A percentile compares a stretch with the other conserved stretches of the same genome.
Conservation (phyloP, 805 yeast genomes). For the Starmerella sirachaensis region DNA sequence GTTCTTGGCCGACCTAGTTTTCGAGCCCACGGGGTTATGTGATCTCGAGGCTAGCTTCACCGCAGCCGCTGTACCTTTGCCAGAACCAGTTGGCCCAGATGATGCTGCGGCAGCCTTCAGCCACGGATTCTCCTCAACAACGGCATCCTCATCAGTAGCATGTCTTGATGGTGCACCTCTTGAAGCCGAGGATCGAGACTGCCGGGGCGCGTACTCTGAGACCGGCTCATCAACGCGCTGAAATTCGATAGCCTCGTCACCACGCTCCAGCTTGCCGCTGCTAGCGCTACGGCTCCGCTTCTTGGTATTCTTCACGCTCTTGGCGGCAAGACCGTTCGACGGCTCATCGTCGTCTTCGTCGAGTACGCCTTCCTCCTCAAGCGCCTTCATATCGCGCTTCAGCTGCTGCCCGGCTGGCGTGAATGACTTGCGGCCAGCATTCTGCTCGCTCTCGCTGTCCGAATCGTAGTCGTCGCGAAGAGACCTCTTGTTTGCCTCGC, state of each 20-base stretch:
- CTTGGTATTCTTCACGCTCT: too few species aligned
- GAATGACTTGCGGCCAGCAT: conserved; percentile 38
- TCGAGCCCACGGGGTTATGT: not conserved
- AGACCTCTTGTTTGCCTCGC: conserved; percentile 43
- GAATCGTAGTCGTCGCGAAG: conserved; percentile 26
- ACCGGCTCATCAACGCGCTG: not conserved
- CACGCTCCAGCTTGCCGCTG: conserved; percentile 4
- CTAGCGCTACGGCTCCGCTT: not conserved
- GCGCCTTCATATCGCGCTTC: conserved; percentile 20
- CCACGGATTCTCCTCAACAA: conserved; percentile 13
- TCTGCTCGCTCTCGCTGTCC: conserved; percentile 26
- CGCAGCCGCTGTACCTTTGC: conserved; percentile 6
- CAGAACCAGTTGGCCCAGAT: too few species aligned
- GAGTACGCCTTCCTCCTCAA: conserved; percentile 23
- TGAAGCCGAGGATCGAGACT: not conserved
- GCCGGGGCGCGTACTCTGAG: not conserved
- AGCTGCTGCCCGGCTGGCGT: conserved; percentile 19
- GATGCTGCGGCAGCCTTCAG: conserved; percentile 5
- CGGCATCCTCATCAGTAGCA: not conserved
- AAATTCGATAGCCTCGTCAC: conserved; percentile 8
- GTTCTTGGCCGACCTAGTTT: conserved; percentile 4
- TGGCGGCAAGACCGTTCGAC: too few species aligned
- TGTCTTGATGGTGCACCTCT: not conserved
- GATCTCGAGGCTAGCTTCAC: conserved; percentile 8
- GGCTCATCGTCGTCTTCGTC: conserved; percentile 23